phyloP scores from a whole-genome alignment of 176 grass and related monocot species.

The Phyllostachys edulis region DNA sequence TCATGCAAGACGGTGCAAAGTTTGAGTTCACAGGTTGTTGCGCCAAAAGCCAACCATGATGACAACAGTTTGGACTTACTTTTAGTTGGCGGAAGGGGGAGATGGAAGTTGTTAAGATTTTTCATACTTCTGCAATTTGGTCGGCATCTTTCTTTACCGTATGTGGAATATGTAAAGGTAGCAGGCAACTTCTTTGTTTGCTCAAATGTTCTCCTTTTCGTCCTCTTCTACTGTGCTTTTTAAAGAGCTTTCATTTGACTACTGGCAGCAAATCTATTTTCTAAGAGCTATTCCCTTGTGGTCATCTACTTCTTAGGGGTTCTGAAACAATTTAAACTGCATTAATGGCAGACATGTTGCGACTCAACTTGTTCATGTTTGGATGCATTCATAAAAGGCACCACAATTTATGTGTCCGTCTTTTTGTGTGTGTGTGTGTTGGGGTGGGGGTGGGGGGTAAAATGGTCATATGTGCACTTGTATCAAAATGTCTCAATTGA shows the following conservation, averaged over 20 bases:
- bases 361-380: background rate
- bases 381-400: background rate
- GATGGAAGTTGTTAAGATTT: slow-evolving; percentile 88
- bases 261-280: background rate
- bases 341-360: background rate
- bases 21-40: slow-evolving; percentile 89
- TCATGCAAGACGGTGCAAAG: slow-evolving; percentile 96
- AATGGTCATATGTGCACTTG: background rate
- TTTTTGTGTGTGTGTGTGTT: no score
- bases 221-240: background rate
- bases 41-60: slow-evolving; percentile 84
- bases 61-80: slow-evolving; percentile 92
- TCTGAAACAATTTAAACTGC: background rate
- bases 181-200: slow-evolving; percentile 13
- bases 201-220: slow-evolving; percentile 19
- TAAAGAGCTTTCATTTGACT: background rate
- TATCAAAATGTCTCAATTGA: slow-evolving; percentile 1
- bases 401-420: background rate
- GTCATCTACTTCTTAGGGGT: background rate
- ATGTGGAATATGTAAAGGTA: slow-evolving; percentile 97
- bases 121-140: slow-evolving; percentile 90
- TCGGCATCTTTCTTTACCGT: slow-evolving; percentile 85
- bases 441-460: no score
- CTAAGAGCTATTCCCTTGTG: background rate
- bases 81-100: slow-evolving; percentile 79